phyloP scores from a whole-genome alignment of 768 basidiomycete species.

The Calocera cornea region DNA sequence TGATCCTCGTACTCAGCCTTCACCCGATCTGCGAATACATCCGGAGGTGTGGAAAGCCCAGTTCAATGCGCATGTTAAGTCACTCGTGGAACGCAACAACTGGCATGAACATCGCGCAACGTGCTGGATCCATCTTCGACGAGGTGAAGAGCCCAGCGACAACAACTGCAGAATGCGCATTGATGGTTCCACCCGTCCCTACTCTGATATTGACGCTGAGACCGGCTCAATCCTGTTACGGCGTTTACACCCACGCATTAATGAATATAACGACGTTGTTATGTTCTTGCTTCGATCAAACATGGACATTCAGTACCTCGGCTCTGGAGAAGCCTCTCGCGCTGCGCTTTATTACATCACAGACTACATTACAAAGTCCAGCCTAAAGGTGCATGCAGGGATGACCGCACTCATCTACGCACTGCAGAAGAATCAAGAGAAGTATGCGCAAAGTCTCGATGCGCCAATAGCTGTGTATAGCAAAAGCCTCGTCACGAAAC shows the following conservation, averaged over 20 bases:
- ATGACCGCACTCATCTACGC: slow-evolving; percentile 29
- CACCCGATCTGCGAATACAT: neutral
- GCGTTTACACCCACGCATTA: slow-evolving; percentile 30
- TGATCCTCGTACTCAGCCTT: slow-evolving; percentile 17
- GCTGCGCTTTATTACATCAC: slow-evolving; percentile 36
- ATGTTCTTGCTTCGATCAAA: slow-evolving; percentile 29
- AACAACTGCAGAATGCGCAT: slow-evolving; percentile 21
- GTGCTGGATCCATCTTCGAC: slow-evolving; percentile 30
- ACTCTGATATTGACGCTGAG: slow-evolving; percentile 17
- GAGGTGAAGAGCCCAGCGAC: slow-evolving; percentile 18
- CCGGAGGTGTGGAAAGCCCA: neutral
- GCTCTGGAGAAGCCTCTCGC: slow-evolving; percentile 30
- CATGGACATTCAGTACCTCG: slow-evolving; percentile 37
- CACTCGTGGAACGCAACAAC: neutral
- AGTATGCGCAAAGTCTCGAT: slow-evolving; percentile 15
- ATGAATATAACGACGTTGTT: slow-evolving; percentile 33
- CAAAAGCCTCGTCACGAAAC: slow-evolving; percentile 28
- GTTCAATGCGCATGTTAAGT: too few species aligned
- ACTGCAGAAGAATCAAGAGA: slow-evolving; percentile 20
- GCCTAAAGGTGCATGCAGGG: slow-evolving; percentile 30
- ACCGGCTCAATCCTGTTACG: slow-evolving; percentile 18
- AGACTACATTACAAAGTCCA: slow-evolving; percentile 36
- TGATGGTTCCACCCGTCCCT: slow-evolving; percentile 6
- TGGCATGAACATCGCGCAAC: slow-evolving; percentile 21
- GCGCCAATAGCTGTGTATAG: slow-evolving; percentile 12